These are phyloP conservation scores for Calamus simplicifolius DNA, from an alignment of 176 grass and related monocot genomes.

Conservation along the genomic window DNA sequence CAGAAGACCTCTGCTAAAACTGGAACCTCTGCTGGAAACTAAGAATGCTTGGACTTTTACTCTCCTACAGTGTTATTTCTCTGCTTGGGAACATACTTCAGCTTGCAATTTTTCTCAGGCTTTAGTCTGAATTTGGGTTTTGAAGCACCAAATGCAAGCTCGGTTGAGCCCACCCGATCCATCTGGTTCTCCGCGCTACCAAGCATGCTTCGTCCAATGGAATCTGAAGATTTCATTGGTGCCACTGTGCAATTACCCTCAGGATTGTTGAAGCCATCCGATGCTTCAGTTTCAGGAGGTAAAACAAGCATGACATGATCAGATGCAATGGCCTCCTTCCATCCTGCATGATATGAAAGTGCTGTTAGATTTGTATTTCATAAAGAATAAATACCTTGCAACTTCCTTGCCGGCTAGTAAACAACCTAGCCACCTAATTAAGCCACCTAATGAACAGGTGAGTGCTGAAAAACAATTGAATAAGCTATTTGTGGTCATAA, in stretches of 20 bases:
- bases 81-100: slow-evolving; percentile 14
- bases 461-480: too few relatives aligned
- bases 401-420: too few relatives aligned
- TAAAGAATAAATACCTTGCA: too few relatives aligned
- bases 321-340: slow-evolving; percentile 48
- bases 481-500: too few relatives aligned
- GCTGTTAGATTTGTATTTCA: not conserved
- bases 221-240: not conserved
- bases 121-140: slow-evolving; percentile 22
- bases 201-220: slow-evolving; percentile 1
- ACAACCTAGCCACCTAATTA: too few relatives aligned
- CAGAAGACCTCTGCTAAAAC: slow-evolving; percentile 30
- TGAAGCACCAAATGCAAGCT: not conserved
- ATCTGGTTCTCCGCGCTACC: slow-evolving; percentile 4
- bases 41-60: not conserved
- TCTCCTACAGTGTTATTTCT: slow-evolving; percentile 5
- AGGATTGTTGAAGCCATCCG: not conserved
- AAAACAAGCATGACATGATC: slow-evolving; percentile 68
- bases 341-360: slow-evolving; percentile 39
- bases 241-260: not conserved
- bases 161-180: not conserved
- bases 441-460: too few relatives aligned
- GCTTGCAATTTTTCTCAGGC: slow-evolving; percentile 11
- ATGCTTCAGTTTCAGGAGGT: slow-evolving; percentile 30
- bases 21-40: slow-evolving; percentile 10